Conservation (phyloP, 2,329 filamentous ascomycete genomes). For the Diaporthe vaccinii region DNA sequence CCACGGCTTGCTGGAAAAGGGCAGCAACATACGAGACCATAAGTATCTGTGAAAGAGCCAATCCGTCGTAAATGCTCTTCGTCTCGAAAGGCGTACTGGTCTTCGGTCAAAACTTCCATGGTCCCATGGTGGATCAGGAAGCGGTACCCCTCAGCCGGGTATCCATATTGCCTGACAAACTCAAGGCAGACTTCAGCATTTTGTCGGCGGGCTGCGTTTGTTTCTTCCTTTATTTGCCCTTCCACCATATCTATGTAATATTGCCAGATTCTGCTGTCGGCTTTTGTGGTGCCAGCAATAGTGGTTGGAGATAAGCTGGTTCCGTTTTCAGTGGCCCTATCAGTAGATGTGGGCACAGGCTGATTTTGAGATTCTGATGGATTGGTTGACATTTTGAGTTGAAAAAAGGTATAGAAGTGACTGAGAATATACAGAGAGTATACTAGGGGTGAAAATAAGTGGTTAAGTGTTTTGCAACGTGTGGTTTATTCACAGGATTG, state of each 20-base stretch:
- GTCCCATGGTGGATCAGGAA: background rate
- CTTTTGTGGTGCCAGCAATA: background rate
- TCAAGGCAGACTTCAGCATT: background rate
- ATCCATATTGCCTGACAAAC: background rate
- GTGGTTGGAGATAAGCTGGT: background rate
- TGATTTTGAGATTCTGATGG: background rate
- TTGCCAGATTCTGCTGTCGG: no score
- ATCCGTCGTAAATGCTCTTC: background rate
- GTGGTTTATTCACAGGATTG: no score
- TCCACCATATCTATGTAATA: background rate
- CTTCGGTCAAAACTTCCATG: background rate
- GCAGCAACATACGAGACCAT: background rate
- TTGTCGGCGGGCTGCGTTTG: background rate
- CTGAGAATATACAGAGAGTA: no score
- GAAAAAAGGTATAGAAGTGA: background rate
- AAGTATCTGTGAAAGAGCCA: background rate
- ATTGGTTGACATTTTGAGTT: background rate
- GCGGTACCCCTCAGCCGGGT: background rate
- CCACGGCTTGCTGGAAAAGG: fast-evolving
- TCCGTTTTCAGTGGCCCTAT: background rate
- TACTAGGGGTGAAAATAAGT: no score
- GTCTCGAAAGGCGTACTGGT: background rate
- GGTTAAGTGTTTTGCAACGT: no score
- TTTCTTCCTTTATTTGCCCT: background rate
- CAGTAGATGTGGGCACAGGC: no score